Evolutionary conservation across 106 monocot genomes (phyloP), one percentile per base, ranked within the genome.

Genomic region (Dioscorea dumetorum): DNA sequence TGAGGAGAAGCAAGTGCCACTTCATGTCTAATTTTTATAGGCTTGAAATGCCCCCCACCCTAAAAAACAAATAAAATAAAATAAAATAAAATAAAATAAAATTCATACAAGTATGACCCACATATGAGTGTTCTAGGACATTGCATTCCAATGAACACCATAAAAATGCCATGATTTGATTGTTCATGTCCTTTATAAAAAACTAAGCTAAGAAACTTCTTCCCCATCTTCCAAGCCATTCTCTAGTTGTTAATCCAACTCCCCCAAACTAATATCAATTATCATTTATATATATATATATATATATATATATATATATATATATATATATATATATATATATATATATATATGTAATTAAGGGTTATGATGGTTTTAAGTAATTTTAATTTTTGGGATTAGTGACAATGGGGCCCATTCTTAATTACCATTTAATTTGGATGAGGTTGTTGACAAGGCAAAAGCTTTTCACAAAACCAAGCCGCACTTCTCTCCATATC

Each of bases 401-500:
- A 41, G 41, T 41, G 41, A 10, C 5, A 41, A 8, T 41, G 41
- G 41, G 41, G 2, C 41, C 41, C 41, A 41, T 41, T 1, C 6
- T 41, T 41, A 41, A 41, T 41, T 41, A 19, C 54, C 54, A 19
- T 56, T 5, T 11, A 56, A 56, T 56, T 56, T 56, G 16, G 19
- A 56, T 56, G 19, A 56, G 54, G 10, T 56, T 56, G 10, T 56
- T 56, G 54, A 56, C 54, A 56, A 56, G 41, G 9, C 41, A 16
- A 56, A 52, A 4, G 54, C n/a, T 56, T 2, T 56, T 19, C 19
- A 56, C 10, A 19, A 56, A 56, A 56, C 19, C 19, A 56, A 18
- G 19, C 16, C 54, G 18, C 19, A 56, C 22, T 65, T 22, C 22
- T 41, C 41, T 41, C 41, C 65, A 49, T 65, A 65, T 65, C 65